Conservation (phyloP, 106 monocot species). For the Cymbidium sinense region DNA sequence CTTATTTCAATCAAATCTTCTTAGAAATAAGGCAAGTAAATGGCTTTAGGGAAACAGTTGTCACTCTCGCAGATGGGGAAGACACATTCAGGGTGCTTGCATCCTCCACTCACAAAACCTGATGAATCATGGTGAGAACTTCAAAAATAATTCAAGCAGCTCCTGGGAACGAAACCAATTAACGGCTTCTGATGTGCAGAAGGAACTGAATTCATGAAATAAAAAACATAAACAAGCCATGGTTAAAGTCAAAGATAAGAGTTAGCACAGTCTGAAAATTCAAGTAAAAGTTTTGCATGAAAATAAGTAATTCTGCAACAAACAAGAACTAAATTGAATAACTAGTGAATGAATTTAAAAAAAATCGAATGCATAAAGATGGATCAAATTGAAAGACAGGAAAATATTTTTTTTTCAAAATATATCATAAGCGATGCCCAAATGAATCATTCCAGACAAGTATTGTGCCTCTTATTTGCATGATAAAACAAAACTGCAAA, state of each 20-base stretch:
- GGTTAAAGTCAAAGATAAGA: background rate
- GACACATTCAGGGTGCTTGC: constrained; percentile 6
- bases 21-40: constrained; percentile 16
- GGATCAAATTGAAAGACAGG: background rate
- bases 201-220: background rate
- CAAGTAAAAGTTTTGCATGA: background rate
- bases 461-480: too few relatives aligned
- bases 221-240: background rate
- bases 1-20: constrained; percentile 11
- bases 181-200: background rate
- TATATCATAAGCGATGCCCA: too few relatives aligned
- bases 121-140: constrained; percentile 23
- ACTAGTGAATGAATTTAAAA: background rate
- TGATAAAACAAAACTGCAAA: too few relatives aligned
- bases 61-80: background rate
- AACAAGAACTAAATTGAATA: background rate
- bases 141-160: background rate
- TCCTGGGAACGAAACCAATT: constrained; percentile 11
- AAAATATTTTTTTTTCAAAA: too few relatives aligned
- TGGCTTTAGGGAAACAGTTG: constrained; percentile 22
- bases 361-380: too few relatives aligned
- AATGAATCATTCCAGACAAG: too few relatives aligned
- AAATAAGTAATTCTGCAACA: background rate
- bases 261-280: background rate
- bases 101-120: constrained; percentile 44